Conservation (phyloP, 768 basidiomycete species). For the Steccherinum ochraceum region DNA sequence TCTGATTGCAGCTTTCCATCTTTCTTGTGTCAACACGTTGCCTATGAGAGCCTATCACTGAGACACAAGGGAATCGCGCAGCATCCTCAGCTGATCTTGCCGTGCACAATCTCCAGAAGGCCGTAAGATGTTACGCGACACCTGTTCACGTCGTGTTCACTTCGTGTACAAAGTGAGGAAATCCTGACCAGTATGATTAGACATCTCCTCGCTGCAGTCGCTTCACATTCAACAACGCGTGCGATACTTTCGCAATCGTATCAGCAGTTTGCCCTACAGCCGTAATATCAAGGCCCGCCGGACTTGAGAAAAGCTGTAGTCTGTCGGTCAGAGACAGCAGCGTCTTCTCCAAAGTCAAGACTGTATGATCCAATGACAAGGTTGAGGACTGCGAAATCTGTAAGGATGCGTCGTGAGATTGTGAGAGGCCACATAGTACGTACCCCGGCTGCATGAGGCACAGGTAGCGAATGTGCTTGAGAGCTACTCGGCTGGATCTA, state of each 20-base stretch:
- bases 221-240: slow-evolving; percentile 55
- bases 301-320: slow-evolving; percentile 39
- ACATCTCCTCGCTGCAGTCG: slow-evolving; percentile 46
- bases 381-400: too few relatives aligned
- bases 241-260: slow-evolving; percentile 57
- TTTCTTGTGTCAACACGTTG: too few relatives aligned
- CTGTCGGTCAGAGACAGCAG: slow-evolving; percentile 47
- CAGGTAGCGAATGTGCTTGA: too few relatives aligned
- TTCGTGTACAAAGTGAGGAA: not conserved
- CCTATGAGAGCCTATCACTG: too few relatives aligned
- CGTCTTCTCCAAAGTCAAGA: slow-evolving; percentile 44
- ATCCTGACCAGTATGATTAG: slow-evolving; percentile 16
- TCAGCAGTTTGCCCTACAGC: slow-evolving; percentile 59
- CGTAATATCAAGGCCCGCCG: slow-evolving; percentile 34
- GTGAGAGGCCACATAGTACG: too few relatives aligned
- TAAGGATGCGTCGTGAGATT: too few relatives aligned
- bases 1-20: too few relatives aligned
- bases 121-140: too few relatives aligned
- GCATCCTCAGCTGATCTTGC: not conserved
- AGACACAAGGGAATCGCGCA: not conserved
- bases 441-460: too few relatives aligned
- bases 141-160: not conserved
- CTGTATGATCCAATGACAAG: slow-evolving; percentile 26
- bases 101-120: too few relatives aligned
- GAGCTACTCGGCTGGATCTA: too few relatives aligned